A percentile compares a stretch with the other conserved stretches of the same genome.
These are phyloP conservation scores for Centaurea solstitialis DNA, from an alignment of 129 eudicot species.

Conservation along the genomic window DNA sequence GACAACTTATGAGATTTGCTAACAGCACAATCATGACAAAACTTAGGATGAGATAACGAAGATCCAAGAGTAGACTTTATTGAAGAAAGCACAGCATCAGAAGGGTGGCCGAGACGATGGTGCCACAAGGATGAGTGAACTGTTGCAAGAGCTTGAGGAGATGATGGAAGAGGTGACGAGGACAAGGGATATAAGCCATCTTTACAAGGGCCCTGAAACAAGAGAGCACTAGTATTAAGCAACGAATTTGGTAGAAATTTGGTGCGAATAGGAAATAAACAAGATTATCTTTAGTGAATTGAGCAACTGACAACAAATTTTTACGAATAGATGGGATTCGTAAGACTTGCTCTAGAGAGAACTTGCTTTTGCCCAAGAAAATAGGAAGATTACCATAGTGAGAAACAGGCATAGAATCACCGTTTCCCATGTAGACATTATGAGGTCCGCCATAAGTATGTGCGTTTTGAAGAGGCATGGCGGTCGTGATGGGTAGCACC, in stretches of 20 bases:
- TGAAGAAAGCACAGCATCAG: not conserved
- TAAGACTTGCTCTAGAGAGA: not conserved
- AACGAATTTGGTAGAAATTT: not conserved
- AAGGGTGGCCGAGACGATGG: not conserved
- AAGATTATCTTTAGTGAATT: not conserved
- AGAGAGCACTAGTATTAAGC: not conserved
- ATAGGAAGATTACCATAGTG: not conserved
- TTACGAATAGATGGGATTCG: not conserved
- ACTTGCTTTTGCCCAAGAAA: not conserved
- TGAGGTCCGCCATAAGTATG: not conserved
- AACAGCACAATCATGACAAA: too few species aligned
- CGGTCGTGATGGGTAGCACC: not conserved
- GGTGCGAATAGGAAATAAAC: not conserved
- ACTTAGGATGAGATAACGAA: not conserved
- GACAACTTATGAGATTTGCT: too few species aligned
- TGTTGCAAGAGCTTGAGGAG: not conserved
- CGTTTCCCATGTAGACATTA: not conserved
- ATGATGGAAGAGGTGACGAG: not conserved
- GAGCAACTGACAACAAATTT: not conserved
- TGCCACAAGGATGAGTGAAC: not conserved
- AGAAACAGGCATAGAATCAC: not conserved
- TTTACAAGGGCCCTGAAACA: not conserved
- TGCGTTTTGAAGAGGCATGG: not conserved
- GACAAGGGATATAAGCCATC: not conserved
- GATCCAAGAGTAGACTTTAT: not conserved